Evolutionary conservation across 192 early-diverging fungal genomes (phyloP).

Genomic region (Coemansia sp.): DNA sequence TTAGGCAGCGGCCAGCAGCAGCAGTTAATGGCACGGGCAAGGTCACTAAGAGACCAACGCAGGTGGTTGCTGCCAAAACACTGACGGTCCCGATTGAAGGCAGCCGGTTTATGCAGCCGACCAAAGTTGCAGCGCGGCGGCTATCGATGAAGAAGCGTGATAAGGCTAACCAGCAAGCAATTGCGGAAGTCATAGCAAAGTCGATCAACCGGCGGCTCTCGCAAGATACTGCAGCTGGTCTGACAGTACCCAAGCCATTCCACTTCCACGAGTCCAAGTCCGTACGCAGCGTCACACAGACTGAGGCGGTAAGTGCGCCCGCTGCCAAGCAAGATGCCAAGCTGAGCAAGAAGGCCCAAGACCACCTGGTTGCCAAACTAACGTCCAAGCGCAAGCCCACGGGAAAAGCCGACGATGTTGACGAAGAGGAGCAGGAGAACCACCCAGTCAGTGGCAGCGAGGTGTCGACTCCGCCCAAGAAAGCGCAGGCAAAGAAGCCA

Average conservation of each 20-base stretch:
- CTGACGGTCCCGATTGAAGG: constrained; percentile 44
- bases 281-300: not conserved
- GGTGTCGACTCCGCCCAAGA: constrained; percentile 14
- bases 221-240: constrained; percentile 3
- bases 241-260: constrained; percentile 50
- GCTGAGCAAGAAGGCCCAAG: constrained; percentile 29
- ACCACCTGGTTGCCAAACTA: constrained; percentile 21
- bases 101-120: constrained; percentile 50
- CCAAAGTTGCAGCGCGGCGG: constrained; percentile 37
- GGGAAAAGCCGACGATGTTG: not conserved
- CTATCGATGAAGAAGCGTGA: constrained; percentile 45
- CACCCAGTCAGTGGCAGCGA: not conserved
- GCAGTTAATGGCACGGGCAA: constrained; percentile 13
- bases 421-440: constrained; percentile 1
- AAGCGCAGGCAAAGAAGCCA: constrained; percentile 14
- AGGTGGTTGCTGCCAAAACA: constrained; percentile 1
- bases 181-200: constrained; percentile 36
- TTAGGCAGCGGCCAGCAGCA: not conserved
- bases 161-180: constrained; percentile 32
- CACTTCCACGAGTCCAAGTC: constrained; percentile 30
- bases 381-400: constrained; percentile 22
- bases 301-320: not conserved
- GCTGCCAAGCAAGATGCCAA: not conserved
- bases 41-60: not conserved
- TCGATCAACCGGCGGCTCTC: constrained; percentile 28